Evolutionary conservation across 2,329 filamentous ascomycete genomes (phyloP).

Genomic region (Seiridium cupressi): DNA sequence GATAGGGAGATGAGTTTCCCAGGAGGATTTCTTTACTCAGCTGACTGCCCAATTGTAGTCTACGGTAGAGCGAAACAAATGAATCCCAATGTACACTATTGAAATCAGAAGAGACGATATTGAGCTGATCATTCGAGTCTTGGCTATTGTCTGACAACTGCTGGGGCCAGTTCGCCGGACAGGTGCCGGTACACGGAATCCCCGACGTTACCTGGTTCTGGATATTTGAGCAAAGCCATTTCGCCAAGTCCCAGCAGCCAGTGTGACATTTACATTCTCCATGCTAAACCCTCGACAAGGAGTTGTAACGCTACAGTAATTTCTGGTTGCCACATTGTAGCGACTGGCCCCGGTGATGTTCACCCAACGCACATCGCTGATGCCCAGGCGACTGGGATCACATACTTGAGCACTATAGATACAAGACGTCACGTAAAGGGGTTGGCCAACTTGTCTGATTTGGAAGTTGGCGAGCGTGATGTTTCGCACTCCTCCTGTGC

Average conservation of each 20-base stretch:
- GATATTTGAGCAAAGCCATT: slow-evolving; percentile 43
- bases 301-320: slow-evolving; percentile 39
- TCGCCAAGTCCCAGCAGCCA: slow-evolving; percentile 36
- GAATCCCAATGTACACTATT: no score
- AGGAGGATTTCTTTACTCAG: no score
- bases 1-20: no score
- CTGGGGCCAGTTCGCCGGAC: slow-evolving; percentile 35
- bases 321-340: slow-evolving; percentile 46
- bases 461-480: slow-evolving; percentile 41
- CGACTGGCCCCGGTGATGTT: slow-evolving; percentile 48
- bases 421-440: slow-evolving; percentile 45
- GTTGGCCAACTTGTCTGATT: slow-evolving; percentile 43
- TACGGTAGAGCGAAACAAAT: no score
- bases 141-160: slow-evolving; percentile 34
- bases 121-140: no score
- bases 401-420: slow-evolving; percentile 39
- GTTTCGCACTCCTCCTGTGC: slow-evolving; percentile 38
- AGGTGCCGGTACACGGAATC: slow-evolving; percentile 33
- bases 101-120: no score
- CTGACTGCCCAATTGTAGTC: no score
- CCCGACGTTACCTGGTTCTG: slow-evolving; percentile 30
- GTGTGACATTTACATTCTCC: slow-evolving; percentile 42
- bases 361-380: slow-evolving; percentile 45
- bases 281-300: slow-evolving; percentile 45
- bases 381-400: slow-evolving; percentile 38